A percentile compares a stretch with the other conserved stretches of the same genome.
These are phyloP conservation scores for Phytophthora ohioensis DNA, from an alignment of 352 stramenopile genomes.

Conservation along the genomic window DNA sequence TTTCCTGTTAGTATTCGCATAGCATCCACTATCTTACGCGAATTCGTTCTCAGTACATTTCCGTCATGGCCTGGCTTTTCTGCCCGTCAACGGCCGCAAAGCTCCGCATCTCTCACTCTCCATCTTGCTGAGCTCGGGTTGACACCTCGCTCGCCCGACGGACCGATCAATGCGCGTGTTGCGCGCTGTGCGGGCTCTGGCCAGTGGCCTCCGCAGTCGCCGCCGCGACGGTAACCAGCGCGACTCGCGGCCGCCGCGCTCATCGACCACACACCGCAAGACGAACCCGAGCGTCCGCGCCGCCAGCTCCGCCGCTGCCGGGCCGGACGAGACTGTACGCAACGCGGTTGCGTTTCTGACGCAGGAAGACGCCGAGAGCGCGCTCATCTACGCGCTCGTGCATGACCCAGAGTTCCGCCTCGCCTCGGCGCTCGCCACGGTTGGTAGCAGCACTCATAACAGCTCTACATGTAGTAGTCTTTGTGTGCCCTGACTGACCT, in stretches of 20 bases:
- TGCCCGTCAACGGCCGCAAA: slow-evolving; percentile 23
- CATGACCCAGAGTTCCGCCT: slow-evolving; percentile 83
- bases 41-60: slow-evolving; percentile 3
- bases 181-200: slow-evolving; percentile 32
- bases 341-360: slow-evolving; percentile 75
- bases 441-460: neutral
- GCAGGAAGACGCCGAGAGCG: slow-evolving; percentile 70
- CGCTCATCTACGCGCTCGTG: slow-evolving; percentile 79
- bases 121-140: slow-evolving; percentile 15
- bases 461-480: too few relatives aligned
- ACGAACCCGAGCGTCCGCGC: slow-evolving; percentile 14
- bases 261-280: slow-evolving; percentile 15
- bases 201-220: slow-evolving; percentile 32
- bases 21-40: too few relatives aligned
- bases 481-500: neutral
- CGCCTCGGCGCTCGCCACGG: slow-evolving; percentile 63
- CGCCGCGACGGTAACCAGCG: slow-evolving; percentile 13
- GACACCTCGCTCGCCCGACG: neutral
- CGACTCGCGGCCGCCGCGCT: neutral
- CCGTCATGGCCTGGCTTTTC: slow-evolving; percentile 16
- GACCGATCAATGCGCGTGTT: slow-evolving; percentile 31
- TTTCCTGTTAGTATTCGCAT: too few relatives aligned
- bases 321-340: slow-evolving; percentile 60
- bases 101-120: slow-evolving; percentile 34
- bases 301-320: neutral